phyloP scores from a whole-genome alignment of 108 stramenopile genomes.

The Pseudonitzschia multiseries region DNA sequence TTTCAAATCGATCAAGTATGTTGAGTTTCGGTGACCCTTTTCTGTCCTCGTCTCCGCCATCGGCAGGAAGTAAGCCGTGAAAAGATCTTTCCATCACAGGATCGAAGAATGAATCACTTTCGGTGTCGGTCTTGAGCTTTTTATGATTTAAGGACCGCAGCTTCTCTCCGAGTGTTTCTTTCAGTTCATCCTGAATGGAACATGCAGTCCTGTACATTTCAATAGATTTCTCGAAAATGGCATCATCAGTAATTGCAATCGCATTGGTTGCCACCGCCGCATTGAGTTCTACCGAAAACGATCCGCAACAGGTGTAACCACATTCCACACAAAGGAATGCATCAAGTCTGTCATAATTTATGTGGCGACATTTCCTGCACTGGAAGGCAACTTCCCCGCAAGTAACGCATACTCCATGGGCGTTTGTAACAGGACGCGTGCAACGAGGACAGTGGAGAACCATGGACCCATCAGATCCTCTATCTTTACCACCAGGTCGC shows the following conservation, averaged over 20 bases:
- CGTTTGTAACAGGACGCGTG: slow-evolving; percentile 88
- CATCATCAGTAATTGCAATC: slow-evolving; percentile 66
- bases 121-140: neutral
- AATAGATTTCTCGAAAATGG: slow-evolving; percentile 40
- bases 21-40: slow-evolving; percentile 16
- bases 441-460: slow-evolving; percentile 90
- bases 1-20: slow-evolving; percentile 29
- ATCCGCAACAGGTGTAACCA: slow-evolving; percentile 90
- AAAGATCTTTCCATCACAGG: slow-evolving; percentile 55
- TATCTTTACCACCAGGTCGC: slow-evolving; percentile 42
- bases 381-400: slow-evolving; percentile 97
- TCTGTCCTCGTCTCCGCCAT: slow-evolving; percentile 25
- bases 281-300: slow-evolving; percentile 66
- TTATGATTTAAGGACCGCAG: slow-evolving; percentile 15
- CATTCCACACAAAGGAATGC: slow-evolving; percentile 97
- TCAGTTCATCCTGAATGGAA: slow-evolving; percentile 37
- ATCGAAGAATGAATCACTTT: slow-evolving; percentile 10
- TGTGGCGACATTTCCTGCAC: slow-evolving; percentile 92
- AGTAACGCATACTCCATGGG: slow-evolving; percentile 92
- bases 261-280: slow-evolving; percentile 80
- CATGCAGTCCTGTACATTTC: slow-evolving; percentile 27
- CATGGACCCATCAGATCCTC: slow-evolving; percentile 52
- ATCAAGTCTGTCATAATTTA: slow-evolving; percentile 93
- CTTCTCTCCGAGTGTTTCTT: slow-evolving; percentile 25
- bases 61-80: slow-evolving; percentile 47